Conservation (phyloP, 2,329 filamentous ascomycete species). For the Botrytis pseudocinerea region DNA sequence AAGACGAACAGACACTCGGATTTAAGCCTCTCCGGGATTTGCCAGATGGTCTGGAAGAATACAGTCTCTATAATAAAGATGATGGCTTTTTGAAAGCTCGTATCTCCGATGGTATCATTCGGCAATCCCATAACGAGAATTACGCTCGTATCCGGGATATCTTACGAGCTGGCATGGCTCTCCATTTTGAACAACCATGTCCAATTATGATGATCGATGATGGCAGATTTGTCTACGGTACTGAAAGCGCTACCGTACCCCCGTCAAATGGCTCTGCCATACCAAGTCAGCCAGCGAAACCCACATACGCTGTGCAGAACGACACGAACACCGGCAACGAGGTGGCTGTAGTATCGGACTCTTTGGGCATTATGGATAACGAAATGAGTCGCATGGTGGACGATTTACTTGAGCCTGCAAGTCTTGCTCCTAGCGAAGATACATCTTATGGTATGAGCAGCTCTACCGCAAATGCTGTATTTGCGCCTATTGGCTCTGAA, state of each 20-base stretch:
- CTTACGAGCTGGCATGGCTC: constrained; percentile 58
- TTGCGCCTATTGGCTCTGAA: constrained; percentile 45
- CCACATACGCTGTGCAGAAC: background rate
- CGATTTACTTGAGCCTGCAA: constrained; percentile 47
- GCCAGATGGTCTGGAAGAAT: constrained; percentile 46
- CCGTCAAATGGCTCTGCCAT: background rate
- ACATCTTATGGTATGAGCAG: constrained; percentile 59
- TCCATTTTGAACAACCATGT: constrained; percentile 51
- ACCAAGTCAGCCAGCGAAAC: background rate
- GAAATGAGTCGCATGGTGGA: constrained; percentile 60
- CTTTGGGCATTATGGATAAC: constrained; percentile 43
- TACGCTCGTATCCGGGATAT: constrained; percentile 65
- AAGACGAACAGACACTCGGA: constrained; percentile 66
- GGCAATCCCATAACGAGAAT: constrained; percentile 63
- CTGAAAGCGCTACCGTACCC: background rate
- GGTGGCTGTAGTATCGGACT: constrained; percentile 27
- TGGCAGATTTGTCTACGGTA: constrained; percentile 50
- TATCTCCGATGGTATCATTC: constrained; percentile 51
- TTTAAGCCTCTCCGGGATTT: constrained; percentile 58
- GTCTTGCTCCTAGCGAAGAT: constrained; percentile 44
- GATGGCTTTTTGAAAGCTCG: constrained; percentile 48
- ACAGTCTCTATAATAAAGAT: constrained; percentile 49
- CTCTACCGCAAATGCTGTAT: constrained; percentile 52
- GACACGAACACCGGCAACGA: background rate
- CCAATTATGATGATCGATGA: constrained; percentile 45